Evolutionary conservation across 257 asterid species (phyloP).

Genomic region (Apocynum venetum): DNA sequence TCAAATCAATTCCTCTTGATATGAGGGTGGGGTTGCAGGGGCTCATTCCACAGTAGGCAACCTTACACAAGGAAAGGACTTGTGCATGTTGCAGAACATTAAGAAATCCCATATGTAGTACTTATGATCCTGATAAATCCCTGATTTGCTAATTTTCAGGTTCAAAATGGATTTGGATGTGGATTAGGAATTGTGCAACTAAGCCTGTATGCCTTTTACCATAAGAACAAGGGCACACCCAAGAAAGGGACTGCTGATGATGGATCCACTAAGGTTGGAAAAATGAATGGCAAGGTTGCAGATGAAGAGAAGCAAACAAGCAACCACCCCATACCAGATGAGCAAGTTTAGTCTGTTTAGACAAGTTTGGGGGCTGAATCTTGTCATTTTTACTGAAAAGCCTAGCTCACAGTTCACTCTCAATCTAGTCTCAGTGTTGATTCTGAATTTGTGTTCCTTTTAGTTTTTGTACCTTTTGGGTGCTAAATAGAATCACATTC

Average conservation of each 20-base stretch:
- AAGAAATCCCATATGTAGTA: background rate
- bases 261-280: conserved; percentile 18
- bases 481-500: background rate
- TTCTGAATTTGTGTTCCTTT: background rate
- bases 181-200: conserved; percentile 73
- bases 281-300: background rate
- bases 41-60: background rate
- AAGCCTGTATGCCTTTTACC: conserved; percentile 60
- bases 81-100: background rate
- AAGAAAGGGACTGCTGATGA: conserved; percentile 16
- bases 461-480: background rate
- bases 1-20: background rate
- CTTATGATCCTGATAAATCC: background rate
- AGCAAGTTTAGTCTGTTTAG: background rate
- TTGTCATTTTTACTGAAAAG: background rate
- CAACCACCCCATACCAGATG: too few species aligned
- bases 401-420: background rate
- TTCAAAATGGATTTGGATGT: conserved; percentile 75
- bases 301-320: background rate
- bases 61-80: background rate
- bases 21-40: background rate
- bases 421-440: too few species aligned
- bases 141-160: conserved; percentile 28
- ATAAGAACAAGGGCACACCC: conserved; percentile 41
- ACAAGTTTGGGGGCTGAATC: background rate